A percentile compares a stretch with the other conserved stretches of the same genome.
Evolutionary conservation across 2,329 filamentous ascomycete genomes (phyloP).

Genomic region (Talaromyces pinophilus): DNA sequence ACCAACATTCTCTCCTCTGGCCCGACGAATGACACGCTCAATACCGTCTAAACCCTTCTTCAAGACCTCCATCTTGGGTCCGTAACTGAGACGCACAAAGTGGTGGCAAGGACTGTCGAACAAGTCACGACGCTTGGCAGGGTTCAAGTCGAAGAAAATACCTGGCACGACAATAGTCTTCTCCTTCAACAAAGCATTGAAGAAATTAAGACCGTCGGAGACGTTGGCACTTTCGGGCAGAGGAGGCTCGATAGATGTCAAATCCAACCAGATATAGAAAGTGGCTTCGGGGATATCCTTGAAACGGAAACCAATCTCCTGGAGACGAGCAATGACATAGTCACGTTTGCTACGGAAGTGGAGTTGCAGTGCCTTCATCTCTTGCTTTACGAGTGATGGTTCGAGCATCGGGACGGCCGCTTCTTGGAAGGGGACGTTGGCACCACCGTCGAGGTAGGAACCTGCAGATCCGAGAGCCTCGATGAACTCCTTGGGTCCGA

Average conservation of each 20-base stretch:
- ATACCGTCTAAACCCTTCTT: conserved; percentile 81
- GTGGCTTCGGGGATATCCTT: conserved; percentile 84
- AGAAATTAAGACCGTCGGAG: conserved; percentile 93
- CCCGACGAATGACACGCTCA: conserved; percentile 68
- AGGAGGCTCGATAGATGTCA: conserved; percentile 52
- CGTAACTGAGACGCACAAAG: conserved; percentile 83
- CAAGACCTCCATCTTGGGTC: conserved; percentile 76
- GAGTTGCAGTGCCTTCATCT: conserved; percentile 85
- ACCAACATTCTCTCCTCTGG: conserved; percentile 36
- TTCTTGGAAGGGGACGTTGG: conserved; percentile 94
- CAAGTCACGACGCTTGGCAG: conserved; percentile 80
- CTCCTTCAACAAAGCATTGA: conserved; percentile 87
- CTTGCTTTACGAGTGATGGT: conserved; percentile 72
- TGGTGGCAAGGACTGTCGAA: conserved; percentile 95
- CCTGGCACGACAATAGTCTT: conserved; percentile 96
- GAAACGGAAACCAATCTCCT: conserved; percentile 83
- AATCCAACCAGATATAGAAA: conserved; percentile 84
- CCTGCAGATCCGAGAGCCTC: conserved; percentile 89
- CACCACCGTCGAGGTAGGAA: conserved; percentile 90
- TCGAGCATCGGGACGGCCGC: conserved; percentile 93
- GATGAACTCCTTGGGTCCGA: conserved; percentile 95
- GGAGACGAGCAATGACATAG: conserved; percentile 77
- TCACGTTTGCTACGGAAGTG: conserved; percentile 95
- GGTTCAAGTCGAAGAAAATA: conserved; percentile 98
- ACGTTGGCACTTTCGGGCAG: conserved; percentile 67